Evolutionary conservation across 306 rosid species (phyloP).

Genomic region (Ceratonia siliqua): DNA sequence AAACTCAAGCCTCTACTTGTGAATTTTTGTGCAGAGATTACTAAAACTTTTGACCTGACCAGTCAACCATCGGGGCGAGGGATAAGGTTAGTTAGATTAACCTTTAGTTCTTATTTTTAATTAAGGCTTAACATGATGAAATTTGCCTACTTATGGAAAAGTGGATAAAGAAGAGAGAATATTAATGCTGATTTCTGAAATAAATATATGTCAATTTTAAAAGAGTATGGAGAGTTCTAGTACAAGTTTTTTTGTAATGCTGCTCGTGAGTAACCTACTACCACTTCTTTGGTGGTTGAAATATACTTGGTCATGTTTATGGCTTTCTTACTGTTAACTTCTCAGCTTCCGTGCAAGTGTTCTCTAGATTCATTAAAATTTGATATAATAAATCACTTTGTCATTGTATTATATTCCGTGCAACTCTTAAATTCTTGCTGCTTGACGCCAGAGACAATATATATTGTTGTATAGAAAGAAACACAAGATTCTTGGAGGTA

Average conservation of each 20-base stretch:
- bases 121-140: constrained; percentile 20
- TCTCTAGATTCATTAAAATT: constrained; percentile 30
- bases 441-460: constrained; percentile 37
- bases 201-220: constrained; percentile 9
- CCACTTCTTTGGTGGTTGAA: constrained; percentile 78
- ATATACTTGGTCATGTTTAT: constrained; percentile 50
- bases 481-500: constrained; percentile 28
- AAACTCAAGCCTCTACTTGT: constrained; percentile 32
- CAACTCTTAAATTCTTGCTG: constrained; percentile 22
- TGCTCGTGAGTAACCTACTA: constrained; percentile 75
- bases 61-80: constrained; percentile 45
- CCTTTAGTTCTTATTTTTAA: constrained; percentile 33
- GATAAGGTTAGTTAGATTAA: constrained; percentile 58
- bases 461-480: constrained; percentile 21
- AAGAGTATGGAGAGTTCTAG: constrained; percentile 50
- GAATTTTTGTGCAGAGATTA: constrained; percentile 50
- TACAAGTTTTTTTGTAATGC: constrained; percentile 38
- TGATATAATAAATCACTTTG: constrained; percentile 22
- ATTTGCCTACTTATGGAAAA: constrained; percentile 28
- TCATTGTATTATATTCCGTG: constrained; percentile 27
- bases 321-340: constrained; percentile 42
- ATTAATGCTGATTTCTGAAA: constrained; percentile 19
- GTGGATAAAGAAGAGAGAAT: constrained; percentile 8
- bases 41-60: constrained; percentile 41
- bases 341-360: constrained; percentile 41